Base-by-base conservation (phyloP, 2,329 filamentous ascomycete species). In the Saccharata proteae region DNA sequence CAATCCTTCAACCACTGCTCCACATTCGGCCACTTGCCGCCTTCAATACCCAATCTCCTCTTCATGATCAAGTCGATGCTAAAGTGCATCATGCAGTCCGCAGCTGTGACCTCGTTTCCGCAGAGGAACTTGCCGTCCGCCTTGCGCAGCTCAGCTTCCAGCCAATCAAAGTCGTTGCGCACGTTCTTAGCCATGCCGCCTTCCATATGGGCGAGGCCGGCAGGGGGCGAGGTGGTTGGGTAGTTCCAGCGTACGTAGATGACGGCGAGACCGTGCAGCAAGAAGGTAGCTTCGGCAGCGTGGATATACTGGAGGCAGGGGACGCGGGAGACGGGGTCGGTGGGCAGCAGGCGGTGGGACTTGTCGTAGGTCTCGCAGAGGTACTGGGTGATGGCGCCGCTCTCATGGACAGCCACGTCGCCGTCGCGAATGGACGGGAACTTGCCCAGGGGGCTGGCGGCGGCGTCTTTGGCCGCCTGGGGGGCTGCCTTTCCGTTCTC, bases 351-450 rank as follows among this genome's bases (percentile, higher is more conserved):
- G 12, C 44, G 48, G 20, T 50, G 39, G 5, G 45, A 21, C 6
- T 42, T 51, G 36, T 66, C 61, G 43, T 65, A 67, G 2, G 44
- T 59, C 28, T 64, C 61, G 45, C 53, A 58, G 11, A 66, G 47
- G 33, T 65, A 66, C 59, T 66, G 60, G 20, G 51, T 55, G 29
- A 66, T 65, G 11, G 57, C 61, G 3, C 61, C 59, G 38, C 60
- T 64, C 44, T 66, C 62, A 23, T 50, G 48, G 5, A 64, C 35
- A 0, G 46, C 44, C n/a, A 60, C 29, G 6, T 51, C 49, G 6
- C 53, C 57, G 40, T 67, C 63, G 27, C 50, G 48, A 10, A 67
- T 41, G 1, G 53, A 52, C 0, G 63, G 64, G 11, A 60, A 58
- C 32, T 65, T 67, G 0, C 60, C 61, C n/a, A 65, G 40, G 4